Percentiles rank a stretch among this genome's conserved stretches.
Evolutionary conservation across 192 early-diverging fungal species (phyloP).

Genomic region (Mortierella claussenii): DNA sequence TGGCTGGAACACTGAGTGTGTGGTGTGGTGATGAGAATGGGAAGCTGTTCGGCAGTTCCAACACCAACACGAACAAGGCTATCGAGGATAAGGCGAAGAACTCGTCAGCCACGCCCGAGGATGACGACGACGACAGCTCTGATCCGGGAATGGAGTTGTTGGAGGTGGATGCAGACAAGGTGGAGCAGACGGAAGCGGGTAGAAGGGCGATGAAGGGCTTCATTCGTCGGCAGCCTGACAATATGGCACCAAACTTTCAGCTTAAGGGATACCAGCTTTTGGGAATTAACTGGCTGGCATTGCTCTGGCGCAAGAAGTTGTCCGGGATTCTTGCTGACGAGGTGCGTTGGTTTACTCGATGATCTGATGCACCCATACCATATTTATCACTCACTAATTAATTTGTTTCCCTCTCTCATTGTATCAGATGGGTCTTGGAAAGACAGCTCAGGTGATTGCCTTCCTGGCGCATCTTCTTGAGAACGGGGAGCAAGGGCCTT

Average conservation of each 20-base stretch:
- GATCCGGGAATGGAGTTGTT: constrained; percentile 56
- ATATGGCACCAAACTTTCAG: constrained; percentile 66
- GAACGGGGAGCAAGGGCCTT: constrained; percentile 67
- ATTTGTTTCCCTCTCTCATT: neutral
- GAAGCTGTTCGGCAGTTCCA: constrained; percentile 31
- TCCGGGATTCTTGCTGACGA: constrained; percentile 83
- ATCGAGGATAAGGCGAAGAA: neutral
- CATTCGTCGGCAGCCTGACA: constrained; percentile 65
- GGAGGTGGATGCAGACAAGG: constrained; percentile 37
- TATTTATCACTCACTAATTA: neutral
- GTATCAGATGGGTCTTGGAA: constrained; percentile 88
- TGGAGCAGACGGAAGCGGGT: constrained; percentile 5
- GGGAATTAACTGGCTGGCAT: constrained; percentile 86
- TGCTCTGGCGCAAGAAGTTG: constrained; percentile 74
- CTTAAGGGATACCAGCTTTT: constrained; percentile 90
- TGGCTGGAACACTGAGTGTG: constrained; percentile 57
- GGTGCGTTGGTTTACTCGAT: constrained; percentile 8
- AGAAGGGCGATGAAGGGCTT: constrained; percentile 56
- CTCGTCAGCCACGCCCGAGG: constrained; percentile 4
- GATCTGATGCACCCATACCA: neutral
- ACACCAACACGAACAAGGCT: constrained; percentile 13
- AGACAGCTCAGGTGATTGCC: constrained; percentile 91
- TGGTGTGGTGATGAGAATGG: constrained; percentile 56
- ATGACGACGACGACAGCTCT: constrained; percentile 47
- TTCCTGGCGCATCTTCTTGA: constrained; percentile 73